Conservation (phyloP, 192 early-diverging fungal species). For the Entrophospora sp. region DNA sequence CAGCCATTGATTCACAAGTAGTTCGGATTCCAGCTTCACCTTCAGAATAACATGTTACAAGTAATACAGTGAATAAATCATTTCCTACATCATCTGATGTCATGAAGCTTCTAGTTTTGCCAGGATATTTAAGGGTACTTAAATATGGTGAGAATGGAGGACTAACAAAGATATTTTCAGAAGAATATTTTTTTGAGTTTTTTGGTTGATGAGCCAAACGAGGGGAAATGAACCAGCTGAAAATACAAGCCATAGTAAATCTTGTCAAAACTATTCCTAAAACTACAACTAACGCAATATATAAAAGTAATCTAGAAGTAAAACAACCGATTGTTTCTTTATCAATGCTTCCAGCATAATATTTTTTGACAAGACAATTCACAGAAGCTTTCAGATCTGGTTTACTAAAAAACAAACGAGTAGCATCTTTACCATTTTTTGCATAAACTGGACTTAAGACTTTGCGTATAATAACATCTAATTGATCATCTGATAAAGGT, state of each 20-base stretch:
- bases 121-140: no score
- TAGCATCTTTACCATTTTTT: slow-evolving; percentile 44
- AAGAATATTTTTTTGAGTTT: not conserved
- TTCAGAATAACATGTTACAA: slow-evolving; percentile 87
- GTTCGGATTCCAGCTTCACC: slow-evolving; percentile 61
- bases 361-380: slow-evolving; percentile 44
- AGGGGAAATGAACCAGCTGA: slow-evolving; percentile 66
- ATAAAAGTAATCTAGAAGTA: slow-evolving; percentile 53
- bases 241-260: slow-evolving; percentile 68
- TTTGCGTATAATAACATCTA: slow-evolving; percentile 46
- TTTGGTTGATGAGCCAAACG: slow-evolving; percentile 47
- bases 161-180: slow-evolving; percentile 15
- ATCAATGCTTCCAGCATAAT: slow-evolving; percentile 47
- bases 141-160: slow-evolving; percentile 30
- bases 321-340: slow-evolving; percentile 60
- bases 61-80: slow-evolving; percentile 56
- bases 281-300: slow-evolving; percentile 48
- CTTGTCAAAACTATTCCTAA: slow-evolving; percentile 55
- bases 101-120: slow-evolving; percentile 27
- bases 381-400: slow-evolving; percentile 38
- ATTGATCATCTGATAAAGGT: slow-evolving; percentile 31
- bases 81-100: slow-evolving; percentile 37
- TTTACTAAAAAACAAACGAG: slow-evolving; percentile 44
- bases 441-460: slow-evolving; percentile 27
- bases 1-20: slow-evolving; percentile 75